Percentiles rank a stretch among this genome's conserved stretches.
Evolutionary conservation across 495 filamentous ascomycete genomes (phyloP).

Genomic region (Neurospora sp.): DNA sequence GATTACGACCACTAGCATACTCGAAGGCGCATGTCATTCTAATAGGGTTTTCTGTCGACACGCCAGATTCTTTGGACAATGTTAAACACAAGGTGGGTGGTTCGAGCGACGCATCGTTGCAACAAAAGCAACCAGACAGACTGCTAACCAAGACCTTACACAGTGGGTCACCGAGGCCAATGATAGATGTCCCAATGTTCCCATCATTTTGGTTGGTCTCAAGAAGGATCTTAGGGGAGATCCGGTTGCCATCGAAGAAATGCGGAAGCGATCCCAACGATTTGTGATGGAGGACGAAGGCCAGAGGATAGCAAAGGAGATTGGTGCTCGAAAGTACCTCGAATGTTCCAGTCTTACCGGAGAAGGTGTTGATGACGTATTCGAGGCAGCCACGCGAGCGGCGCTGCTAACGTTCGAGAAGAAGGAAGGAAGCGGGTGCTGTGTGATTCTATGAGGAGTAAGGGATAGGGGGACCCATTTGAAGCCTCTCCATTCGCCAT

Average conservation of each 20-base stretch:
- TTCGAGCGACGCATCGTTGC: conserved; percentile 1
- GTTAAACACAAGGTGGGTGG: conserved; percentile 84
- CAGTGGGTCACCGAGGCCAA: conserved; percentile 97
- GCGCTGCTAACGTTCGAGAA: conserved; percentile 88
- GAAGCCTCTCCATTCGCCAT: background rate
- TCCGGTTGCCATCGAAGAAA: conserved; percentile 87
- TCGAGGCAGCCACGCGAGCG: conserved; percentile 94
- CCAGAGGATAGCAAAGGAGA: conserved; percentile 66
- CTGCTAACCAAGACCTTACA: conserved; percentile 6
- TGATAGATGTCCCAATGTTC: conserved; percentile 85
- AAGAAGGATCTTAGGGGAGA: conserved; percentile 98
- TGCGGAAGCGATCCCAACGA: conserved; percentile 83
- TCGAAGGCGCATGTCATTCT: conserved; percentile 95
- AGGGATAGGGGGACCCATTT: background rate
- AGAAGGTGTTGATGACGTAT: conserved; percentile 97
- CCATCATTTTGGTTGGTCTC: conserved; percentile 91
- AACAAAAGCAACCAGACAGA: background rate
- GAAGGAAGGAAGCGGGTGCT: conserved; percentile 72
- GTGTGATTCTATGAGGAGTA: conserved; percentile 70
- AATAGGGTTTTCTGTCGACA: conserved; percentile 92
- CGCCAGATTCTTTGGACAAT: conserved; percentile 94
- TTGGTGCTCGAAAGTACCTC: conserved; percentile 91
- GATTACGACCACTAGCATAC: conserved; percentile 89
- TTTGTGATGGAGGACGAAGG: conserved; percentile 79
- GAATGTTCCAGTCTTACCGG: conserved; percentile 96